These are phyloP conservation scores for Tetrahymena malaccensis DNA, from an alignment of 73 alveolate genomes.

Conservation along the genomic window DNA sequence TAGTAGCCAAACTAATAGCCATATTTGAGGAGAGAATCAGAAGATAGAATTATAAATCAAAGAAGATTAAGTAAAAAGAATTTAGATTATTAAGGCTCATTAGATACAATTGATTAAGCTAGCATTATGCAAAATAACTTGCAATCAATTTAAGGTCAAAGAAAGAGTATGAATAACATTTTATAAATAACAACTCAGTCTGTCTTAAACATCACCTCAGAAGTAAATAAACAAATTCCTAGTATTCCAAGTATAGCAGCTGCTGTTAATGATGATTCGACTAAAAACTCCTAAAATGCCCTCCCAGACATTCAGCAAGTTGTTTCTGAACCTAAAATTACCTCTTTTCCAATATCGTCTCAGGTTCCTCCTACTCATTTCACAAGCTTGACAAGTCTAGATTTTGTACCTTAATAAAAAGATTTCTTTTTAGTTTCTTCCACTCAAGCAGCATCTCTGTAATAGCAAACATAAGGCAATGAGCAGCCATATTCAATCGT, in stretches of 20 bases:
- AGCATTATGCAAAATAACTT: neutral
- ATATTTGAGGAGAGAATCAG: neutral
- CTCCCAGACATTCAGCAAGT: neutral
- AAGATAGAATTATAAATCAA: neutral
- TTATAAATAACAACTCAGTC: neutral
- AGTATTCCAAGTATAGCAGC: neutral
- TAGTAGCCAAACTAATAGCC: neutral
- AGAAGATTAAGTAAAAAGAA: neutral
- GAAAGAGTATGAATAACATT: neutral
- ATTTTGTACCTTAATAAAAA: neutral
- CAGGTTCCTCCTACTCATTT: neutral
- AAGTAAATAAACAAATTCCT: neutral
- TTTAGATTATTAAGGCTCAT: neutral
- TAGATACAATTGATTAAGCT: neutral
- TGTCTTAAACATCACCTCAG: neutral
- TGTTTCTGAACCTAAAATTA: neutral
- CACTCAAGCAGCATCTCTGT: neutral
- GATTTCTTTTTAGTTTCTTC: neutral
- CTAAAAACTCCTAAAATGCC: neutral
- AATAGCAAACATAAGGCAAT: neutral
- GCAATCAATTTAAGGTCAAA: neutral
- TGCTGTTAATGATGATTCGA: neutral
- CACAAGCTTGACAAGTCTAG: neutral
- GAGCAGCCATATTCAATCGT: neutral
- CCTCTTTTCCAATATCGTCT: neutral